Base-by-base conservation (phyloP, 306 rosid genomes). In the Cucumis cinereus region DNA sequence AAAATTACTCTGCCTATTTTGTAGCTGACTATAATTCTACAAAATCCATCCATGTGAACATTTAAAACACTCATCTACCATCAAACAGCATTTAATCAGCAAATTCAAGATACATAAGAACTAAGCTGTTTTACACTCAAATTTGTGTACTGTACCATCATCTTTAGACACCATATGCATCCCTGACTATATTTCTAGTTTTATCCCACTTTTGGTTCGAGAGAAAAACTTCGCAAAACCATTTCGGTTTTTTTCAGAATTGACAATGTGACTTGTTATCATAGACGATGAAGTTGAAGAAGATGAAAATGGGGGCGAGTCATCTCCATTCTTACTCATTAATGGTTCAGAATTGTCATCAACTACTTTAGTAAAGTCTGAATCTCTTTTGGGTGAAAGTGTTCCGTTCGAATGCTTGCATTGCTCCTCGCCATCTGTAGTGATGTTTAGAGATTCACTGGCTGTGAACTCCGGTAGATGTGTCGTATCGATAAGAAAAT, bases 181-280 rank as follows among this genome's bases (percentile, higher is more conserved):
- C 16, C 78, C 53, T 22, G 22, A 17, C 67, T 66, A 77, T 52
- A 77, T 66, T 67, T 77, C 80, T 60, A 77, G 35, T 69, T 96
- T 81, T 54, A 93, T 88, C 23, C 98, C 98, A 54, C 96, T 89
- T 88, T 93, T 91, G 7, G 98, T 91, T 36, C 96, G 79, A n/a
- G 97, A 91, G 89, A 91, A 93, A 81, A 91, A 88, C 73, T 93
- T 93, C 0, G 98, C 97, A 59, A 93, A 93, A 35, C 98, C 97
- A 33, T 88, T 91, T 67, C 98, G 81, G 58, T 83, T 91, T 84
- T 89, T 93, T 82, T 91, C 97, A 24, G 92, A 86, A 62, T 80
- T 79, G 75, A 52, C 88, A 76, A 52, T 85, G 76, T 85, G 87
- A 82, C 75, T 84, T 33, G 90, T 77, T 69, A 87, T 26, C 7